These are phyloP conservation scores for Somion occarium DNA, from an alignment of 1,284 basidiomycete species.

Conservation along the genomic window DNA sequence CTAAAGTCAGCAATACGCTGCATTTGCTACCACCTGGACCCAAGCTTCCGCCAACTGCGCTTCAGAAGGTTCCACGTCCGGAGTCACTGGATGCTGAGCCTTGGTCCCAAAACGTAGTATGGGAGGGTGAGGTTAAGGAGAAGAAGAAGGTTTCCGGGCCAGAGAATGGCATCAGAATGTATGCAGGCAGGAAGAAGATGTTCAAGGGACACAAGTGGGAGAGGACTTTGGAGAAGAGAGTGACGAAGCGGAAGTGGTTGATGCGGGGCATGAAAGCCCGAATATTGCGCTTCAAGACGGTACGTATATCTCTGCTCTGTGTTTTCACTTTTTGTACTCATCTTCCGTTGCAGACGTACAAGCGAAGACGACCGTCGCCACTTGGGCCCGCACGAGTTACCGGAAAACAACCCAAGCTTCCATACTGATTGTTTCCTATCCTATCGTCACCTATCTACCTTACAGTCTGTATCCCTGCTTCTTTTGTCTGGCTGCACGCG, in stretches of 20 bases:
- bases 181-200: slow-evolving; percentile 72
- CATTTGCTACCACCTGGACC: slow-evolving; percentile 62
- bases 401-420: slow-evolving; percentile 12
- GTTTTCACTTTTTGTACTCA: background rate
- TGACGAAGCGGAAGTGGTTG: slow-evolving; percentile 44
- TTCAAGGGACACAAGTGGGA: slow-evolving; percentile 87
- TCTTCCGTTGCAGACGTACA: slow-evolving; percentile 10
- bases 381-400: slow-evolving; percentile 10
- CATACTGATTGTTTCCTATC: too few species aligned
- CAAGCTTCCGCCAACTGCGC: slow-evolving; percentile 34
- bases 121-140: slow-evolving; percentile 52
- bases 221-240: slow-evolving; percentile 42
- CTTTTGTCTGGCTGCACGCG: too few species aligned
- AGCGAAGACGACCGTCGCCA: slow-evolving; percentile 10
- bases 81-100: slow-evolving; percentile 2
- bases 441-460: too few species aligned
- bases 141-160: slow-evolving; percentile 45
- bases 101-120: slow-evolving; percentile 31
- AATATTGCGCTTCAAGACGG: slow-evolving; percentile 59
- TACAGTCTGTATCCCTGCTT: too few species aligned
- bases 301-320: slow-evolving; percentile 27
- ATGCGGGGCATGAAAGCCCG: slow-evolving; percentile 65
- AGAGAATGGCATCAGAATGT: slow-evolving; percentile 57
- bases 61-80: slow-evolving; percentile 10
- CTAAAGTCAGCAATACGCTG: slow-evolving; percentile 46